Percentiles rank a stretch among this genome's conserved stretches.
Evolutionary conservation across 2,329 filamentous ascomycete species (phyloP).

Genomic region (Aspergillus eucalypticola): DNA sequence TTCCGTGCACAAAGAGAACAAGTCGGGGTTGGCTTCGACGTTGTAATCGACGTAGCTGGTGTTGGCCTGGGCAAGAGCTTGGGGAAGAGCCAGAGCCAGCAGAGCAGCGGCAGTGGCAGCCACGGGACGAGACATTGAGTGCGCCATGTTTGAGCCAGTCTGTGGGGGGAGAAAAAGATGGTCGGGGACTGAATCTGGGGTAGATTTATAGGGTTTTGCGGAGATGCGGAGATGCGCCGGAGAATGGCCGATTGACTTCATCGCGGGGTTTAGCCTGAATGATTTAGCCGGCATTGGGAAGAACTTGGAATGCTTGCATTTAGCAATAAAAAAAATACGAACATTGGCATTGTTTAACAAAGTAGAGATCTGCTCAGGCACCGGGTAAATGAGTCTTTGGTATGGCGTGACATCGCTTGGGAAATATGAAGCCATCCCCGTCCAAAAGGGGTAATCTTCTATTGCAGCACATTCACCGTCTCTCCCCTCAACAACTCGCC

Average conservation of each 20-base stretch:
- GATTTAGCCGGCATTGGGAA: background rate
- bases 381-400: background rate
- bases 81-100: conserved; percentile 23
- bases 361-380: background rate
- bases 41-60: conserved; percentile 30
- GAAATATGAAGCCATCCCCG: no score
- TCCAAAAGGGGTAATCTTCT: background rate
- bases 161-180: background rate
- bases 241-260: background rate
- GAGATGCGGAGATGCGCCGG: background rate
- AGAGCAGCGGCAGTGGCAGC: background rate
- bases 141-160: background rate
- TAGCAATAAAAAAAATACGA: no score
- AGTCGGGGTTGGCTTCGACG: conserved; percentile 26
- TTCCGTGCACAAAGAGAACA: conserved; percentile 23
- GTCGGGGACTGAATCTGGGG: background rate
- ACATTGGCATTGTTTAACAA: no score
- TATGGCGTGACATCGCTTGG: no score
- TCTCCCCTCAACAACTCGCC: background rate
- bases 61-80: conserved; percentile 28
- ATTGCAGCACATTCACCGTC: background rate
- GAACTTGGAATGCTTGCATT: no score
- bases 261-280: conserved; percentile 2
- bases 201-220: background rate
- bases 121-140: no score